Base-by-base conservation (phyloP, 371 early-diverging fungal species). In the Massospora cicadina region DNA sequence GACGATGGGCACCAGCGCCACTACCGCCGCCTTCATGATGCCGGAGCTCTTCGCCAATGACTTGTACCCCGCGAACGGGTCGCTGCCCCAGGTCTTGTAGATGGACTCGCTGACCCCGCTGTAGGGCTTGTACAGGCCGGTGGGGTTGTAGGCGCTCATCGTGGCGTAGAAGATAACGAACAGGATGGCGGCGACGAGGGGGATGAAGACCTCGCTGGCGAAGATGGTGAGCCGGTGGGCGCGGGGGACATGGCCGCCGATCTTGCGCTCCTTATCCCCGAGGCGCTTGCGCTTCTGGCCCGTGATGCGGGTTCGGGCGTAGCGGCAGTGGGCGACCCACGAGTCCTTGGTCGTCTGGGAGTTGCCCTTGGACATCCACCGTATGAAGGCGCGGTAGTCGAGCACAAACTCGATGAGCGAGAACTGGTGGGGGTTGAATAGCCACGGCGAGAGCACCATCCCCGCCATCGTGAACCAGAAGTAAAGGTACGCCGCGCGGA, bases 371-470 rank as follows among this genome's bases (percentile, higher is more conserved):
- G 88, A 89, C 65, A 90, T 73, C 89, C 90, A 90, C 31, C 84
- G 80, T 58, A 90, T 72, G 69, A 81, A 89, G 66, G 83, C 87
- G 31, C 81, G 80, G 68, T 89, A 90, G 66, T 90, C 91, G 3
- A 87, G 67, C 65, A 90, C 75, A 66, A 89, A 88, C 64, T 88
- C 89, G 0, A 76, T 74, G 33, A 82, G 74, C 2, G 82, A 75
- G 65, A 90, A 90, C 69, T 88, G 88, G 65, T 87, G 87, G 5
- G 89, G 90, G 67, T 90, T 90, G 72, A 88, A 90, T 25, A 90
- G 66, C 71, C 87, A 90, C 0, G 91, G 90, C 53, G 88, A 83
- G 27, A 89, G 69, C 60, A 81, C 72, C 33, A 90, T 70, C 0
- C 88, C 85, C 24, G 85, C 68, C 30, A 84, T 85, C 13, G 87